These are phyloP conservation scores for Forsythia suspensa DNA, from an alignment of 257 asterid species.

Conservation along the genomic window DNA sequence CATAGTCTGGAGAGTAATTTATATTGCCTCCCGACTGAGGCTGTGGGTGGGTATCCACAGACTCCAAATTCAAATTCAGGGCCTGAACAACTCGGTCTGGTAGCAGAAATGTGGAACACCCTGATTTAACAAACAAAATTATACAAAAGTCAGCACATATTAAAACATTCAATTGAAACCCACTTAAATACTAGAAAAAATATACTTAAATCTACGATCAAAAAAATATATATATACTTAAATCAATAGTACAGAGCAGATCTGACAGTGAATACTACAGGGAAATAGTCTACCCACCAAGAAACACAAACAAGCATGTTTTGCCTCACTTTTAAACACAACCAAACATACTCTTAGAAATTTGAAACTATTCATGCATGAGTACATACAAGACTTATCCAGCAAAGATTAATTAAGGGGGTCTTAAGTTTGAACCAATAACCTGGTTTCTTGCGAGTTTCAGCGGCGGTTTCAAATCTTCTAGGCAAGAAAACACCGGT, in stretches of 20 bases:
- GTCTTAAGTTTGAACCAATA: background rate
- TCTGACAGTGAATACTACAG: too few species aligned
- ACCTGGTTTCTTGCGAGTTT: conserved; percentile 60
- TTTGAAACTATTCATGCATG: background rate
- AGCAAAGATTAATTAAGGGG: background rate
- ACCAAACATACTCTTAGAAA: background rate
- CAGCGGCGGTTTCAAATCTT: conserved; percentile 36
- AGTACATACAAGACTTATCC: background rate
- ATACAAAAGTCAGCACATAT: background rate
- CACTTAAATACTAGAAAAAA: background rate
- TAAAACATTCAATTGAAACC: background rate
- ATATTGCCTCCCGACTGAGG: conserved; percentile 17
- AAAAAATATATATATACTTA: too few species aligned
- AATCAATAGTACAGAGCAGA: too few species aligned
- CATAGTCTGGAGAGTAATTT: conserved; percentile 25
- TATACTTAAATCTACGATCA: too few species aligned
- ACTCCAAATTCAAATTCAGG: conserved; percentile 52
- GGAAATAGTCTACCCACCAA: too few species aligned
- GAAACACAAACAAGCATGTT: too few species aligned
- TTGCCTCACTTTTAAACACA: background rate
- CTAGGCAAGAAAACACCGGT: conserved; percentile 91
- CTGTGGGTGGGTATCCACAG: conserved; percentile 28
- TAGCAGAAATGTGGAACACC: conserved; percentile 49
- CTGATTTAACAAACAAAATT: conserved; percentile 30
- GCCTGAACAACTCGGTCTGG: conserved; percentile 75